phyloP scores from a whole-genome alignment of 805 yeast genomes.

The Barnettozyma californica region DNA sequence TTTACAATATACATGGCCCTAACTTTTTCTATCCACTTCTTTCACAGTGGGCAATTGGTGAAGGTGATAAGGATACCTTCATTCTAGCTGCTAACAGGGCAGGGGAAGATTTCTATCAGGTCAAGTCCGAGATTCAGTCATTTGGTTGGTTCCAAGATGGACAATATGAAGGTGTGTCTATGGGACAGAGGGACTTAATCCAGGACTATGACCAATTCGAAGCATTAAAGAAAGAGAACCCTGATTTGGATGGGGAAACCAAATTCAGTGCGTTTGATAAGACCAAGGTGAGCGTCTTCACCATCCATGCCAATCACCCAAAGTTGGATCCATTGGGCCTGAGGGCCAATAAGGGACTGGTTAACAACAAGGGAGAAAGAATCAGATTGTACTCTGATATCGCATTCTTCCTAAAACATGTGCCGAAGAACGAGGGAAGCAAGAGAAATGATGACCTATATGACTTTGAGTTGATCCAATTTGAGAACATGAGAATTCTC shows the following conservation, averaged over 20 bases:
- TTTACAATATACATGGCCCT: constrained; percentile 2
- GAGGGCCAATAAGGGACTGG: not conserved
- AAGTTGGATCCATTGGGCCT: not conserved
- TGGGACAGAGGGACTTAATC: not conserved
- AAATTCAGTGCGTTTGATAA: not conserved
- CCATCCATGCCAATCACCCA: constrained; percentile 2
- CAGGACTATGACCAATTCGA: not conserved
- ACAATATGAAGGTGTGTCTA: not conserved
- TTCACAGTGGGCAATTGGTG: constrained; percentile 1
- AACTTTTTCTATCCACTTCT: not conserved
- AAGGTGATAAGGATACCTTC: constrained; percentile 4
- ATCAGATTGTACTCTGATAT: constrained; percentile 1
- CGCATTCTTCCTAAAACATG: not conserved
- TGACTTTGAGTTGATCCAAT: constrained; percentile 1
- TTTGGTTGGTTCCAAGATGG: constrained; percentile 1
- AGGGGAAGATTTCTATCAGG: not conserved
- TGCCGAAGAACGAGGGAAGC: not conserved
- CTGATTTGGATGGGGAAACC: not conserved
- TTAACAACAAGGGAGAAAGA: not conserved
- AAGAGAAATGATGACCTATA: not conserved
- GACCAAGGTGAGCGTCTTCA: not conserved
- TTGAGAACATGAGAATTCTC: not conserved
- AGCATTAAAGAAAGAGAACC: not conserved
- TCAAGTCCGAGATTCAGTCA: constrained; percentile 1
- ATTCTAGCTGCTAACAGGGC: not conserved